Conservation (phyloP, 331 rosid genomes). For the Pyrus hybrid region DNA sequence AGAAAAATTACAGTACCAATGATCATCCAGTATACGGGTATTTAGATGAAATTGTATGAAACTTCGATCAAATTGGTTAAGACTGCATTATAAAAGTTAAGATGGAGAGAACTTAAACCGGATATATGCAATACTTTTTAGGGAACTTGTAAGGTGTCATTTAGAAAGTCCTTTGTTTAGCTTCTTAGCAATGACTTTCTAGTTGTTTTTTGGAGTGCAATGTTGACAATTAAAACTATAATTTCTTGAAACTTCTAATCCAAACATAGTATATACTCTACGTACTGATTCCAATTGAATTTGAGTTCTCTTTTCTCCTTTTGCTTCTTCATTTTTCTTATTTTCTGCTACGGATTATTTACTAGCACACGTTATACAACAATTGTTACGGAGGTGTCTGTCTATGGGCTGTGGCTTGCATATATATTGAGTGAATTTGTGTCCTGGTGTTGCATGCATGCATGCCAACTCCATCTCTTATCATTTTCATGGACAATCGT, state of each 20-base stretch:
- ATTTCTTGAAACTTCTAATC: neutral
- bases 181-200: neutral
- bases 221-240: too few relatives aligned
- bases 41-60: neutral
- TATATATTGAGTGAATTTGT: neutral
- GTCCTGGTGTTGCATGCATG: conserved; percentile 12
- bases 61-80: too few relatives aligned
- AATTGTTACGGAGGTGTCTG: neutral
- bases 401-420: neutral
- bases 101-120: too few relatives aligned
- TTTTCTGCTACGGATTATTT: neutral
- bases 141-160: neutral
- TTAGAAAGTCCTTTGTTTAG: neutral
- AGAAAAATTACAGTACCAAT: neutral
- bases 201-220: neutral
- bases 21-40: neutral
- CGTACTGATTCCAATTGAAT: neutral
- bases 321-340: neutral
- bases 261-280: neutral
- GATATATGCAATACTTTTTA: too few relatives aligned
- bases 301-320: neutral
- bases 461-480: conserved; percentile 5
- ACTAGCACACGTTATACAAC: neutral
- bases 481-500: neutral
- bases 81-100: neutral